Percentiles rank a stretch among this genome's conserved stretches.
Conservation (phyloP, 75 land plant genomes). For the Picea glauca region DNA sequence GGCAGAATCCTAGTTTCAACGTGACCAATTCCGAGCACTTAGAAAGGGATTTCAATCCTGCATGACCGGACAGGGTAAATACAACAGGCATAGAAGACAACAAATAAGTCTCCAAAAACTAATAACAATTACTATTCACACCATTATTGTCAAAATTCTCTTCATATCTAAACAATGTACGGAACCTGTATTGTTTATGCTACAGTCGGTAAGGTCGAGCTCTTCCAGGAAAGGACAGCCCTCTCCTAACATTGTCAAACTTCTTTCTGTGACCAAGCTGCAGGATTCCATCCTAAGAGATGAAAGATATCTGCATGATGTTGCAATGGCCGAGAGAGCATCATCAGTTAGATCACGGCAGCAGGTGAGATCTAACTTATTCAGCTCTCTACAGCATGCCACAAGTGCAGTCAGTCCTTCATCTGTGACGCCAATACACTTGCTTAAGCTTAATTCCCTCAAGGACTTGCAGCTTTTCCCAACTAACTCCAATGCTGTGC, state of each 20-base stretch:
- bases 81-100: constrained; percentile 15
- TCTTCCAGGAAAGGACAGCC: constrained; percentile 68
- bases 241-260: constrained; percentile 60
- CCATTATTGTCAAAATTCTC: not conserved
- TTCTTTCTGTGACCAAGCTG: constrained; percentile 48
- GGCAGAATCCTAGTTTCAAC: constrained; percentile 78
- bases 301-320: constrained; percentile 56
- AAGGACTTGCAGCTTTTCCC: constrained; percentile 56
- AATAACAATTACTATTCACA: not conserved
- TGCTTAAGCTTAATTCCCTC: constrained; percentile 84
- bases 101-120: not conserved
- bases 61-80: constrained; percentile 8
- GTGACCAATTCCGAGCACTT: constrained; percentile 52
- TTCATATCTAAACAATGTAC: not conserved
- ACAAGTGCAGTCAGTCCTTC: constrained; percentile 58
- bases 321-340: constrained; percentile 52
- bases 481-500: constrained; percentile 53
- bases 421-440: constrained; percentile 90
- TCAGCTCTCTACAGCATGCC: constrained; percentile 51
- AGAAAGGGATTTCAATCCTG: constrained; percentile 74
- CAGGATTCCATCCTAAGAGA: constrained; percentile 91
- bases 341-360: constrained; percentile 76
- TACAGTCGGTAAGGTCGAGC: constrained; percentile 86
- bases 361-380: constrained; percentile 90
- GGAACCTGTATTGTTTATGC: constrained; percentile 75